These are phyloP conservation scores for Phytophthora ohioensis DNA, from an alignment of 352 stramenopile genomes.

Conservation along the genomic window DNA sequence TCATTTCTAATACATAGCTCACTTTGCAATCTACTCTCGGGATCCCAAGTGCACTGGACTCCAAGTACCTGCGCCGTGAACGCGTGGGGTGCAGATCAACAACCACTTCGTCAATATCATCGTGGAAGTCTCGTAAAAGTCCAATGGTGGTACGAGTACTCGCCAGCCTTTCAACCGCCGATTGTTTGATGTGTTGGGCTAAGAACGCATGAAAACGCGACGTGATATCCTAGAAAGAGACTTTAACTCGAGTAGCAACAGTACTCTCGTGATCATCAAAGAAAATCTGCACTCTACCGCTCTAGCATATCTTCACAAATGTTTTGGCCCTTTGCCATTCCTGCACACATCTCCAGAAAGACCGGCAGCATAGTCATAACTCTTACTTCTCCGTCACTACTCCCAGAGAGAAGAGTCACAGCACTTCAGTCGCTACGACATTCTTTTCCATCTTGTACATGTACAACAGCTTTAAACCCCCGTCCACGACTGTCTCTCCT, in stretches of 20 bases:
- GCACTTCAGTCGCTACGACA: too few species aligned
- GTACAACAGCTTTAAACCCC: too few species aligned
- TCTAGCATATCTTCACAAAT: constrained; percentile 29
- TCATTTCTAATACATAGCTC: too few species aligned
- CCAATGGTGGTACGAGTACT: constrained; percentile 16
- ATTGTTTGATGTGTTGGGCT: constrained; percentile 18
- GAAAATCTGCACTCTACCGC: constrained; percentile 4
- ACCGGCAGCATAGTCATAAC: constrained; percentile 7
- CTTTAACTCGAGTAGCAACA: neutral
- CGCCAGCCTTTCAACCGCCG: constrained; percentile 19
- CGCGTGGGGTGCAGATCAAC: too few species aligned
- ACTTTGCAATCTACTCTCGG: too few species aligned
- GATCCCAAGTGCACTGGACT: too few species aligned
- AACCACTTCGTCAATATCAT: too few species aligned
- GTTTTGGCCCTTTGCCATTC: neutral
- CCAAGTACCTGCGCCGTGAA: too few species aligned
- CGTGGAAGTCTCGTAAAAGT: too few species aligned
- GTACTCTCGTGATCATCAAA: neutral
- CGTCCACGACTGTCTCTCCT: too few species aligned
- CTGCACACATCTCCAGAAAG: constrained; percentile 4
- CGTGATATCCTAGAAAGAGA: constrained; percentile 1
- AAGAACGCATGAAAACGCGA: constrained; percentile 22
- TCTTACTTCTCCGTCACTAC: neutral
- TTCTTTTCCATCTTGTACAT: too few species aligned
- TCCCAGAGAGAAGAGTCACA: too few species aligned